phyloP scores from a whole-genome alignment of 2,329 filamentous ascomycete genomes.

The Cyphellophora europaea region DNA sequence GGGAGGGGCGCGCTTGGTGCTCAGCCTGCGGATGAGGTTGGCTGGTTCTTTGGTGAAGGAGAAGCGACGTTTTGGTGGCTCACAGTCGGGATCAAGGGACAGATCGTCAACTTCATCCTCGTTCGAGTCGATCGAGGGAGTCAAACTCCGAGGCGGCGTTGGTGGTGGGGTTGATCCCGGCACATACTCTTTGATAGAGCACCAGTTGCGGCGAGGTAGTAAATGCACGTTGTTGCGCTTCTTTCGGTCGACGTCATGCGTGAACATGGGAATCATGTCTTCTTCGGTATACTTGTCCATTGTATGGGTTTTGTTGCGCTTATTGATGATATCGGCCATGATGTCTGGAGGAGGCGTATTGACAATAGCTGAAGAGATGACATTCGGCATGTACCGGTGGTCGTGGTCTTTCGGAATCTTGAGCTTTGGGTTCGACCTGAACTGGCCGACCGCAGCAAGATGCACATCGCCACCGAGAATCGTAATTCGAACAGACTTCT shows the following conservation, averaged over 20 bases:
- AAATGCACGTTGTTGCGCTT: conserved; percentile 83
- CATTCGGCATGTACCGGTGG: conserved; percentile 92
- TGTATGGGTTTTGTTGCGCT: conserved; percentile 69
- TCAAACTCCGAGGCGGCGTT: conserved; percentile 50
- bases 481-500: conserved; percentile 84
- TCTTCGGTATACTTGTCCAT: conserved; percentile 71
- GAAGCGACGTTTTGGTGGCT: conserved; percentile 46
- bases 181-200: conserved; percentile 75
- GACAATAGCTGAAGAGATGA: conserved; percentile 88
- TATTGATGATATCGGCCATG: conserved; percentile 86
- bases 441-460: conserved; percentile 83
- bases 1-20: conserved; percentile 31
- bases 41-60: conserved; percentile 51
- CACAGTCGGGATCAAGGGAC: conserved; percentile 21
- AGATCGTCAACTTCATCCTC: conserved; percentile 13
- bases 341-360: conserved; percentile 83
- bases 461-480: conserved; percentile 92
- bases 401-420: conserved; percentile 79
- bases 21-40: conserved; percentile 38
- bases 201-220: conserved; percentile 89
- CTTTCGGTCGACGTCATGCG: conserved; percentile 79
- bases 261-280: conserved; percentile 91
- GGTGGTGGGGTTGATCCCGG: conserved; percentile 67
- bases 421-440: conserved; percentile 84
- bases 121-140: conserved; percentile 18